These are phyloP conservation scores for Teratosphaeria nubilosa DNA, from an alignment of 2,329 filamentous ascomycete genomes.

Conservation along the genomic window DNA sequence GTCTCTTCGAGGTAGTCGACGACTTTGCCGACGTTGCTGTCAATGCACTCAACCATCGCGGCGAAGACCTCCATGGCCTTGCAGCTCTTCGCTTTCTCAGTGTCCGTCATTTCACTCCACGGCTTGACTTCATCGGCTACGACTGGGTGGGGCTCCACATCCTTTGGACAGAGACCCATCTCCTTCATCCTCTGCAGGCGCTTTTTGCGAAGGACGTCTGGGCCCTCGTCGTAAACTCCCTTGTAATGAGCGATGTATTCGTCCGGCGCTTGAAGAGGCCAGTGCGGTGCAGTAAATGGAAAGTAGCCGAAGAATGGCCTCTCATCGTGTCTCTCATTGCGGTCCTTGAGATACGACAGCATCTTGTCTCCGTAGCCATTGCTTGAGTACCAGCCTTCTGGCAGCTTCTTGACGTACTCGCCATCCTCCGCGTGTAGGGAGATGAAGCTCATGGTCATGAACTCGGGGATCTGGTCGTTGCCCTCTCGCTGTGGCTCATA, in stretches of 20 bases:
- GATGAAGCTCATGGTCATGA: conserved; percentile 34
- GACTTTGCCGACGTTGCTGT: conserved; percentile 50
- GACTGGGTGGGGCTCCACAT: conserved; percentile 43
- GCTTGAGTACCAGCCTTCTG: conserved; percentile 29
- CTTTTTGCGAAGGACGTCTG: conserved; percentile 44
- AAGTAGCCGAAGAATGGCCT: conserved; percentile 51
- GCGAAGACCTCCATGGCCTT: conserved; percentile 53
- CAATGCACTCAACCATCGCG: conserved; percentile 48
- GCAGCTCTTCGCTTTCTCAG: conserved; percentile 39
- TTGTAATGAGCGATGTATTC: conserved; percentile 48
- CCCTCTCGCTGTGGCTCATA: conserved; percentile 38
- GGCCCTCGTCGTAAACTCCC: conserved; percentile 52
- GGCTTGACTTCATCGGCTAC: conserved; percentile 40
- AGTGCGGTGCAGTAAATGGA: conserved; percentile 54
- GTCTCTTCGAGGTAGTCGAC: conserved; percentile 45
- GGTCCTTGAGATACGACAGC: conserved; percentile 28
- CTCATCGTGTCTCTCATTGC: conserved; percentile 26
- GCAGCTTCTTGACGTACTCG: conserved; percentile 30
- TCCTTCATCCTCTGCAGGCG: conserved; percentile 47
- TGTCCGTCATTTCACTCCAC: conserved; percentile 39
- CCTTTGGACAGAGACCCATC: conserved; percentile 43
- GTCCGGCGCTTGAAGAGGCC: conserved; percentile 51
- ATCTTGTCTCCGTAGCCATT: conserved; percentile 32
- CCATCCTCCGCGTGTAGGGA: conserved; percentile 31
- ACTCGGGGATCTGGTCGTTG: conserved; percentile 28